phyloP scores from a whole-genome alignment of 2,329 filamentous ascomycete species.

The Fusarium sp. region DNA sequence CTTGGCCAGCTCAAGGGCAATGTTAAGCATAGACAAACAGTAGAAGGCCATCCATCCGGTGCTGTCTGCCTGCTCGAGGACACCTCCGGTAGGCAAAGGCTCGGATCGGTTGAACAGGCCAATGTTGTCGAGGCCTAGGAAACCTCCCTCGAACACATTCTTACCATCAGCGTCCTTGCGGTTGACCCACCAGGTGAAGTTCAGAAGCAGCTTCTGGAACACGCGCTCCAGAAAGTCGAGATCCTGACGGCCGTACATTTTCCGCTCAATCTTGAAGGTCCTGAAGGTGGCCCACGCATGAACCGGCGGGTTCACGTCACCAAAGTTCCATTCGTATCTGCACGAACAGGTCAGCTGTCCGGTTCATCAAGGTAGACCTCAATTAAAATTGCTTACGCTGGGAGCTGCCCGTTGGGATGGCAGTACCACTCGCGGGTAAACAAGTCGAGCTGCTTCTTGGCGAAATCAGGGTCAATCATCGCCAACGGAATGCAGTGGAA shows the following conservation, averaged over 20 bases:
- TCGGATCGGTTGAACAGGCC: conserved; percentile 98
- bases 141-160: conserved; percentile 97
- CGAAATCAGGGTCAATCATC: conserved; percentile 98
- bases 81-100: conserved; percentile 91
- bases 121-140: conserved; percentile 96
- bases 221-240: conserved; percentile 96
- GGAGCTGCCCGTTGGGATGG: conserved; percentile 95
- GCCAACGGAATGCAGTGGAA: conserved; percentile 97
- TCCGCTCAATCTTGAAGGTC: conserved; percentile 98
- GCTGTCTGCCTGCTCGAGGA: conserved; percentile 95
- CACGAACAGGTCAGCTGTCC: conserved; percentile 26
- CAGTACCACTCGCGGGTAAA: conserved; percentile 99
- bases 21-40: conserved; percentile 96
- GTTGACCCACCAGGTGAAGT: conserved; percentile 99
- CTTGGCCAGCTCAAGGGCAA: conserved; percentile 94
- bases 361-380: neutral
- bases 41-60: conserved; percentile 99
- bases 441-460: conserved; percentile 96
- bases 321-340: conserved; percentile 94
- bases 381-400: conserved; percentile 73
- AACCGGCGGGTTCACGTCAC: conserved; percentile 96
- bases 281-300: conserved; percentile 97
- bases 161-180: conserved; percentile 95
- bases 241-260: conserved; percentile 95
- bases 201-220: conserved; percentile 95